phyloP scores from a whole-genome alignment of 2,329 filamentous ascomycete species.

The Helotiales sp. region DNA sequence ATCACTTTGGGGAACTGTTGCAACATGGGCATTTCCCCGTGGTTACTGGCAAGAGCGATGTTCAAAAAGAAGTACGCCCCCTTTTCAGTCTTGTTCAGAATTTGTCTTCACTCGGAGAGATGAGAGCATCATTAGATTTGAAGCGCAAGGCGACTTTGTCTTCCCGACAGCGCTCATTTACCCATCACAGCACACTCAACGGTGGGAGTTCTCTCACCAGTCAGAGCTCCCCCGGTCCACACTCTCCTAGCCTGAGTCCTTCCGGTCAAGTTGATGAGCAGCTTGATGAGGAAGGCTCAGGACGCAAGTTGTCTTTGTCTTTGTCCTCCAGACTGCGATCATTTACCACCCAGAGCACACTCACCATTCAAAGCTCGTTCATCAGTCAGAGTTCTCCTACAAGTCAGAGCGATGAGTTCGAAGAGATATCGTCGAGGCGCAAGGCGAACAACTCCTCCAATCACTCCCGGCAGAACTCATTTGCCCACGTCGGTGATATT shows the following conservation, averaged over 20 bases:
- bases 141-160: conserved; percentile 34
- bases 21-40: conserved; percentile 91
- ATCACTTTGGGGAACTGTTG: conserved; percentile 88
- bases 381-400: conserved; percentile 1
- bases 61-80: conserved; percentile 72
- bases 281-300: not conserved
- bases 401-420: not conserved
- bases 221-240: not conserved
- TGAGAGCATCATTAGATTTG: conserved; percentile 13
- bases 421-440: conserved; percentile 25
- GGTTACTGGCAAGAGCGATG: conserved; percentile 85
- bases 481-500: not conserved
- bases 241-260: not conserved
- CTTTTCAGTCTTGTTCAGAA: conserved; percentile 26
- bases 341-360: conserved; percentile 1
- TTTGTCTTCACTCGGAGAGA: conserved; percentile 16
- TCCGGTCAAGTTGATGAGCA: not conserved
- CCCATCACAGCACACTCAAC: not conserved
- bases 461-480: conserved; percentile 3
- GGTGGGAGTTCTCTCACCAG: not conserved
- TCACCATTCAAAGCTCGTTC: conserved; percentile 5
- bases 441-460: conserved; percentile 29
- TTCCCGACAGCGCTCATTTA: conserved; percentile 3
- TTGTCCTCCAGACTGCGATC: conserved; percentile 5
- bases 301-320: conserved; percentile 8